Evolutionary conservation across 2,329 filamentous ascomycete species (phyloP), one percentile per base, ranked within the genome.

Genomic region (Fusarium robinianum): DNA sequence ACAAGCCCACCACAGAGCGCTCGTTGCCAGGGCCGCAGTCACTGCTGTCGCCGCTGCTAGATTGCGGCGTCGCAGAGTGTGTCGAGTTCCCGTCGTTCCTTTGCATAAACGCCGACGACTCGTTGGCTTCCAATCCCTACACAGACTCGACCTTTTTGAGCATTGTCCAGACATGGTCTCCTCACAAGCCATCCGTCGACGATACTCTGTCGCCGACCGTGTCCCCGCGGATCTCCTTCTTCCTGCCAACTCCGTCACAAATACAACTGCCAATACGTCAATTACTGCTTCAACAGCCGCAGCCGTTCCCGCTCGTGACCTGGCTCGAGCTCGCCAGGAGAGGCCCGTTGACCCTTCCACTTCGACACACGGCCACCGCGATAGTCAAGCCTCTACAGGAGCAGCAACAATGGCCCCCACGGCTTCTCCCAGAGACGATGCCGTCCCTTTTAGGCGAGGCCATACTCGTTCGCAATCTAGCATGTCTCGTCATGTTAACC

Each of bases 401-500:
- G 44, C 52, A 41, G 46, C 40, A 27, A 50, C 56, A 26, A 70
- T 69, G 63, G 63, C 62, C 42, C 64, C 65, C 53, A 68, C 72
- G 11, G 67, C 71, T 6, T 58, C 66, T 18, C 64, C 69, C 3
- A 55, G 59, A 19, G 72, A 71, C 44, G 72, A 75, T 45, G 60
- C 61, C 8, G 61, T 66, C 10, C 66, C 70, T 29, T 71, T 70
- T 27, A 50, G 50, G 46, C 75, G 76, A 25, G 74, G 74, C 7
- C 59, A 62, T 32, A 69, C 72, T 39, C 76, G 78, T 22, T 79
- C 78, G 10, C 73, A 73, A 11, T 81, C 80, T 5, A 72, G 73
- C 17, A 68, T 76, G 10, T 79, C 78, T 14, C 71, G 80, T 23
- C 75, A 75, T 51, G 72, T 75, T 18, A 81, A 84, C 60, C 72